These are phyloP conservation scores for Solanum bulbocastanum DNA, from an alignment of 257 asterid genomes.

Conservation along the genomic window DNA sequence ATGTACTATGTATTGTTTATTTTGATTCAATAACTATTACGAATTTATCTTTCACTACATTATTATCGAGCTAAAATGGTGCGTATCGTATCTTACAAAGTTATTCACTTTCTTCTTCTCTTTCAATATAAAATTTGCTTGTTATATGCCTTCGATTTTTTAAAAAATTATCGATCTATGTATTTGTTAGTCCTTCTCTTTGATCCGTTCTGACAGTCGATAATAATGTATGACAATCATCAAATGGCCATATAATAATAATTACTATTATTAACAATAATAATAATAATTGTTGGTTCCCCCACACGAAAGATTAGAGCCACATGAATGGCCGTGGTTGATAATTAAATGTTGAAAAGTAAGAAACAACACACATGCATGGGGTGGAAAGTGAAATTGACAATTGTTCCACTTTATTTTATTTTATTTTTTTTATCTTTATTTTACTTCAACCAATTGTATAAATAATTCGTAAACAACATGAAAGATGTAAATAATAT, in stretches of 20 bases:
- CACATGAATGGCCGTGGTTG: not conserved
- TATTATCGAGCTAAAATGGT: not conserved
- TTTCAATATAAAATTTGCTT: not conserved
- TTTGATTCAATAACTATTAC: not conserved
- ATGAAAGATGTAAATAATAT: too few relatives aligned
- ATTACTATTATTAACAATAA: not conserved
- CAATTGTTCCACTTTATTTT: not conserved
- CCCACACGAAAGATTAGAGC: not conserved
- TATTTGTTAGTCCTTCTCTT: not conserved
- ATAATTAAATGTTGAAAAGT: not conserved
- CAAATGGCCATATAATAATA: not conserved
- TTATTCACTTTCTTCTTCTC: not conserved
- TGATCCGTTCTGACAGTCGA: not conserved
- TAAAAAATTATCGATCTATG: accelerated
- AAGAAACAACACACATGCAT: not conserved
- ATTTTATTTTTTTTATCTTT: not conserved
- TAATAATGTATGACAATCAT: not conserved
- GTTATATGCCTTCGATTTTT: not conserved
- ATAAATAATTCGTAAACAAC: not conserved
- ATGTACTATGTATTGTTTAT: not conserved
- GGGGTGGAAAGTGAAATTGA: not conserved
- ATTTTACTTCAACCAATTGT: not conserved
- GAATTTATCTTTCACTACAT: not conserved
- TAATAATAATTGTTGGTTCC: not conserved
- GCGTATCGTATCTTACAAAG: not conserved